Base-by-base conservation (phyloP, 192 early-diverging fungal species). In the Chytriomyces sp. region DNA sequence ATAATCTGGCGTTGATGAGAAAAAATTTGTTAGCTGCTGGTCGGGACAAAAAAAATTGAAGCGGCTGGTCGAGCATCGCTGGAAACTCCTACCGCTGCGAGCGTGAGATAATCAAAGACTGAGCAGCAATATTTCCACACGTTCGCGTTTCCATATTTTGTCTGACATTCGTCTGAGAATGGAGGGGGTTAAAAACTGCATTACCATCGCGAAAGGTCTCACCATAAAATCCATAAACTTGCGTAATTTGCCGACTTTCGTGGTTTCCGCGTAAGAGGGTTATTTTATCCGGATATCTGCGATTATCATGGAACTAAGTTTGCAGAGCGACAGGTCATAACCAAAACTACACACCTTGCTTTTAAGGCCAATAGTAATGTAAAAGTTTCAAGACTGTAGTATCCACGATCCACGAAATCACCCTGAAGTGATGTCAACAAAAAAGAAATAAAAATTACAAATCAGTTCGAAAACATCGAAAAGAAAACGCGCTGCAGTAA, bases 391-490 rank as follows among this genome's bases (percentile, higher is more conserved):
- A 98, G 86, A 86, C 92, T 94, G 85, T 96, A 96, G 87, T 97
- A 97, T 48, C 97, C 97, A 69, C 97, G 92, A 87, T 98, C 97
- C 5, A 98, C 97, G 86, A 97, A 98, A 83, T 98, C 97, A n/a
- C 97, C 97, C 92, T 94, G 61, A 26, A 45, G 45, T 64, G 50
- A 24, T 24, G 23, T 44, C 5, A 11, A 63, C 28, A 68, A 64
- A 45, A 67, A 45, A 76, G 9, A 70, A 79, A 67, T 24, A 80
- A 80, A 53, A 53, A 5, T 43, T 23, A 18, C 20, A 20, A 64
- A 1, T 26, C 63, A 53, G 35, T 65, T 23, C n/a, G 23, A 24
- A 65, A 75, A 47, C 48, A 45, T 7, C 0, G 16, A 69, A 50
- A 45, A 26, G 16, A 24, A 62, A 43, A 26, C 61, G 61, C 28